Evolutionary conservation across 1,284 basidiomycete genomes (phyloP), one percentile per base, ranked within the genome.

Genomic region (Fomitopsis palustris): DNA sequence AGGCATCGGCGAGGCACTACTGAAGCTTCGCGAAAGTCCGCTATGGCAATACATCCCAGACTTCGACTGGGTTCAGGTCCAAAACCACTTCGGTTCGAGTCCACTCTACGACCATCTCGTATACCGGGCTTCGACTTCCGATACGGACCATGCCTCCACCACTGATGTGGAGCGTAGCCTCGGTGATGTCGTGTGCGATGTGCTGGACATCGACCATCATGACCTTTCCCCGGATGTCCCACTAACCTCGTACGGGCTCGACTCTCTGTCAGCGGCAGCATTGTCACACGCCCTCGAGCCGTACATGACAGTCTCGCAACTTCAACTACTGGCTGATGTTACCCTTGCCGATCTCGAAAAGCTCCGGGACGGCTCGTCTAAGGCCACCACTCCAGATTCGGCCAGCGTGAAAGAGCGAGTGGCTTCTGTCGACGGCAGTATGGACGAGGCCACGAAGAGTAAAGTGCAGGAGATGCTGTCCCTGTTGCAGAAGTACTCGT

Each of bases 241-340:
- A 0, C 67, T 79, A 54, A 76, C 74, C 2, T 66, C 72, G 1
- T 79, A 77, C 54, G 78, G 77, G 14, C 65, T 78, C 14, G 77
- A 79, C 61, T 79, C 77, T 0, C 65, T 78, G 1, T 70, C 72
- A 4, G 77, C 77, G 1, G 70, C 71, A 1, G 65, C 71, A 10
- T 65, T 78, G 9, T 73, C 75, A 2, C 68, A 69, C 47, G 66
- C 66, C 3, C 66, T 78, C 37, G 68, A 70, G 6, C 65, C 72
- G 0, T 62, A 69, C 19, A 51, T 76, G 3, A 55, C 65, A 21
- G 64, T 77, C 31, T 70, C 75, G 0, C 75, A 77, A 54, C 64
- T 77, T 14, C 75, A 77, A 57, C 68, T 78, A 1, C 65, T 78
- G 1, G 75, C 70, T 1, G 72, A 75, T 53, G 54, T 74, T 49